Percentiles rank a stretch among this genome's conserved stretches.
Conservation (phyloP, 2,329 filamentous ascomycete genomes). For the Epichloe elymi region DNA sequence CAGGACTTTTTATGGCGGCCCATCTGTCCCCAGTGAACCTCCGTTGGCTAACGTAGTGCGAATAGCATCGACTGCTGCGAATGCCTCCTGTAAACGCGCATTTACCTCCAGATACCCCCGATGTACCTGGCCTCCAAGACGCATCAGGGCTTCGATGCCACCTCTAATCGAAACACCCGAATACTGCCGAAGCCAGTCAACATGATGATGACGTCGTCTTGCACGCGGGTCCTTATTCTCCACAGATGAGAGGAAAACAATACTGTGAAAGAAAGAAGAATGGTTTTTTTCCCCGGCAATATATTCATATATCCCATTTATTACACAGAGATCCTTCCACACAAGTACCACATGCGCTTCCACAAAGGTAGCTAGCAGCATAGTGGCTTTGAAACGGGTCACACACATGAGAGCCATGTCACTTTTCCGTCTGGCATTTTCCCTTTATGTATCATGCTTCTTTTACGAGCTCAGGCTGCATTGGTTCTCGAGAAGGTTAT, state of each 20-base stretch:
- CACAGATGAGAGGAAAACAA: not conserved
- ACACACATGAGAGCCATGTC: not conserved
- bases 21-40: not conserved
- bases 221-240: not conserved
- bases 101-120: not conserved
- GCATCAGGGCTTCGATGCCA: not conserved
- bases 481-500: conserved; percentile 1
- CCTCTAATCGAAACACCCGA: not conserved
- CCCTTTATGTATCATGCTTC: not conserved
- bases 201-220: not conserved
- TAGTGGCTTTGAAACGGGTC: not conserved
- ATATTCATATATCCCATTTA: not conserved
- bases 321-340: not conserved
- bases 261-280: not conserved
- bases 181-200: not conserved
- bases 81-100: conserved; percentile 20
- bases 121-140: not conserved
- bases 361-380: not conserved
- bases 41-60: not conserved
- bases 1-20: not conserved
- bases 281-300: not conserved
- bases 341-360: not conserved
- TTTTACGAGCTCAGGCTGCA: not conserved
- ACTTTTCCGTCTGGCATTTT: not conserved
- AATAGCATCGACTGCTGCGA: conserved; percentile 28